phyloP scores from a whole-genome alignment of 2,329 filamentous ascomycete genomes.

The Calonectria pteridis region DNA sequence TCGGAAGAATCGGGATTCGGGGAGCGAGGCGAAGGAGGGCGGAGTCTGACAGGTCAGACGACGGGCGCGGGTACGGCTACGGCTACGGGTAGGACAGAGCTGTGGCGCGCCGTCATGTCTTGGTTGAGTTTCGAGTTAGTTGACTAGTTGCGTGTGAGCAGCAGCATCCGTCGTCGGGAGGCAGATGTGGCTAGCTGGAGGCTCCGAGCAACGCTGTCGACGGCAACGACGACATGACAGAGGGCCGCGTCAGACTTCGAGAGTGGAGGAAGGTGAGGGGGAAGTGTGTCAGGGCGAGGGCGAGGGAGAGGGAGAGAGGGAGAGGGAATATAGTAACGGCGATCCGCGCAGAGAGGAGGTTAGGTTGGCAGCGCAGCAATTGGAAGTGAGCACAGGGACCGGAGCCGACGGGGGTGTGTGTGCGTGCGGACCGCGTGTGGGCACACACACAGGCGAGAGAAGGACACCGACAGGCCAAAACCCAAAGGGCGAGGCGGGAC shows the following conservation, averaged over 20 bases:
- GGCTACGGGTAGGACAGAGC: conserved; percentile 39
- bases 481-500: neutral
- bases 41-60: conserved; percentile 43
- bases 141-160: conserved; percentile 15
- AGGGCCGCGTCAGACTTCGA: neutral
- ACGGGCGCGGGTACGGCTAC: conserved; percentile 20
- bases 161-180: neutral
- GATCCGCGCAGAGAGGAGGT: neutral
- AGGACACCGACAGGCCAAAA: neutral
- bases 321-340: conserved; percentile 14
- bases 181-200: conserved; percentile 16
- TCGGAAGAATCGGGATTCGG: conserved; percentile 39
- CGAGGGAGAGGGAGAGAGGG: neutral
- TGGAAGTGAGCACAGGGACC: conserved; percentile 22
- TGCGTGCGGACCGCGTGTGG: conserved; percentile 4
- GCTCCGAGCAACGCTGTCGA: conserved; percentile 11
- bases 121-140: conserved; percentile 20
- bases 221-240: conserved; percentile 35
- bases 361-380: conserved; percentile 8
- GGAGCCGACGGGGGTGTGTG: conserved; percentile 11
- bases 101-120: conserved; percentile 41
- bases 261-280: neutral
- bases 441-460: neutral
- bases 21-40: conserved; percentile 18
- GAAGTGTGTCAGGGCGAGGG: neutral